Base-by-base conservation (phyloP, 2,329 filamentous ascomycete species). In the Cladobotryum protrusum region DNA sequence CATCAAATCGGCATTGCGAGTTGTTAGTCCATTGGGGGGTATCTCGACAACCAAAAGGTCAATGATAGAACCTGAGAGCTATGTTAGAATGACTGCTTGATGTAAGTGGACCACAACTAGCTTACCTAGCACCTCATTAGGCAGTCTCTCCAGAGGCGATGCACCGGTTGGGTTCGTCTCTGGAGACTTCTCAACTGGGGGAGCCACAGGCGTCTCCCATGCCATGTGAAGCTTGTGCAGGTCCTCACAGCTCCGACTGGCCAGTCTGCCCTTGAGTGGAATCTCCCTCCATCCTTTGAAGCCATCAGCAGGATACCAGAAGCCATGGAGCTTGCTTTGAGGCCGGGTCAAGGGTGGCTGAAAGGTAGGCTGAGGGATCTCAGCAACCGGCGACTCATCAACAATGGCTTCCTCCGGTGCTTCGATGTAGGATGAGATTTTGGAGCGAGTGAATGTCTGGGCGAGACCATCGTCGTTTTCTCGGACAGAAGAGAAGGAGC, bases 1-100 rank as follows among this genome's bases (percentile, higher is more conserved):
- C 72, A 90, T 85, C 52, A 92, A 73, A 63, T 92, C 87, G 50
- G 85, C 78, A 63, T 92, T 92, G 56, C 88, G 85, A 36, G 84
- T 81, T 20, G 85, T 82, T 59, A 88, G 78, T 48, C 85, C 85
- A 64, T 89, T 87, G 5, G 70, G 86, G 12, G 70, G 87, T 12
- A 89, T 77, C 65, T 92, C 87, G 50, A 87, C 71, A 29, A 86
- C 83, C 47, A 92, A 75, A 45, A 87, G 76, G 54, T 86, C 84
- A 61, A 92, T 86, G 54, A 92, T 89, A 62, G 81, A 72, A 60
- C 82, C 87, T 88, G 32, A 42, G 54, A 45, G 34, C 37, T 12
- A 12, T 24, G 50, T 52, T 13, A 52, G 46, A 17, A 9, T 20
- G 32, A 8, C 24, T 29, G 7, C 24, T 29, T 29, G 24, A 8